Evolutionary conservation across 148 eudicot species (phyloP), one percentile per base, ranked within the genome.

Genomic region (Drosera capensis): DNA sequence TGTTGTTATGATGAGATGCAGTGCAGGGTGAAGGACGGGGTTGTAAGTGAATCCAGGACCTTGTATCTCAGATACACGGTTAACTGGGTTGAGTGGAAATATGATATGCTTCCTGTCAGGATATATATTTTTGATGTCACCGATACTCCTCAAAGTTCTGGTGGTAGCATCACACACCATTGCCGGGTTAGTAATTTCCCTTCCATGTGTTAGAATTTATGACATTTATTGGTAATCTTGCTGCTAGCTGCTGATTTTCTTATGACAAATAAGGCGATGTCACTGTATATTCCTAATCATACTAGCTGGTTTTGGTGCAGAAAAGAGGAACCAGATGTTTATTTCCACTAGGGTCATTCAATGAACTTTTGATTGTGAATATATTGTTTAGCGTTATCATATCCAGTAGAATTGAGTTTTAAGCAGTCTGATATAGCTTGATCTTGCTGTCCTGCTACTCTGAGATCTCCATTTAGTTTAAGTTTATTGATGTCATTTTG

Each of bases 1-100:
- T 88, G 97, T 52, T 88, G 97, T 45, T 68, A 77, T 56, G 97
- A 84, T 57, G 62, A 52, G 55, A 58, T 70, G 17, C 82, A 65
- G 23, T 88, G 97, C 52, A 63, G 51, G 56, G 51, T 78, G 58
- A 73, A 51, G 57, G 52, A 71, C 25, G 82, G 78, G 7, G 65
- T 68, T 57, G 55, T 53, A 41, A 31, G 68, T 56, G 60, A 48
- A 18, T 63, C 58, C 5, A 75, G 86, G 67, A 63, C 45, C 40
- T 49, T 84, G 14, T 84, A 72, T 52, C 43, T 84, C 59, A 71
- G 55, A 68, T 88, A 88, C 55, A 80, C 73, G 0, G 59, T 88
- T 37, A 54, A 64, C 56, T 88, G 77, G 74, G 53, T 75, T 20
- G 86, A 83, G 35, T 83, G 92, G 94, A 67, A 67, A 52, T 5